phyloP scores from a whole-genome alignment of 345 rosid genomes.

The Eucalyptus urophylla region DNA sequence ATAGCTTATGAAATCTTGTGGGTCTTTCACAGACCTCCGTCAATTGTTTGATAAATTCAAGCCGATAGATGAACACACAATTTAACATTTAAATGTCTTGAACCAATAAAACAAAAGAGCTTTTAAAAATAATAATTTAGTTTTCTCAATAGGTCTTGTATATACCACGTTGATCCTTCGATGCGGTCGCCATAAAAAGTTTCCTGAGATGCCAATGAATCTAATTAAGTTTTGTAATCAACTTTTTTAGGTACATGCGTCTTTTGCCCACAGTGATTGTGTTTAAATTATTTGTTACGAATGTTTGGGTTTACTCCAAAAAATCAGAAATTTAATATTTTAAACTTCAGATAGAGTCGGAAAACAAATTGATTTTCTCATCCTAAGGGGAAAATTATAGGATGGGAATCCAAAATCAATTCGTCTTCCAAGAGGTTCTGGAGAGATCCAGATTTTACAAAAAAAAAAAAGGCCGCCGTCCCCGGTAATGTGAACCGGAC shows the following conservation, averaged over 20 bases:
- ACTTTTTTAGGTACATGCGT: background rate
- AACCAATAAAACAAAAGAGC: background rate
- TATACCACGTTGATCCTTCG: background rate
- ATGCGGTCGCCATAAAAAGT: background rate
- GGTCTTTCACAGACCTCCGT: rapidly evolving
- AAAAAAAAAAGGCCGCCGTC: background rate
- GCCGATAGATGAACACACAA: background rate
- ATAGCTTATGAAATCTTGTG: background rate
- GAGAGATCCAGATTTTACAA: background rate
- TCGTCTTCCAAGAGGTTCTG: background rate
- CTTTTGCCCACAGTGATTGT: background rate
- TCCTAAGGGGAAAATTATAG: background rate
- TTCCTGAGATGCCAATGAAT: background rate
- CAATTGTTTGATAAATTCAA: background rate
- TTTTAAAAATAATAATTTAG: background rate
- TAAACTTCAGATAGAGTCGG: background rate
- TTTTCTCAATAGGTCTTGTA: background rate
- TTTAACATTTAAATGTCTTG: background rate
- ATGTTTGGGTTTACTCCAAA: background rate
- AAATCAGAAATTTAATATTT: background rate
- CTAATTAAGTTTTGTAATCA: background rate
- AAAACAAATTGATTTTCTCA: background rate
- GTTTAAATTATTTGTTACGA: background rate
- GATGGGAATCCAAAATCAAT: background rate
- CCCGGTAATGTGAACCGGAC: background rate